Evolutionary conservation across 2,329 filamentous ascomycete species (phyloP), one percentile per base, ranked within the genome.

Genomic region (Byssochlamys sp.): DNA sequence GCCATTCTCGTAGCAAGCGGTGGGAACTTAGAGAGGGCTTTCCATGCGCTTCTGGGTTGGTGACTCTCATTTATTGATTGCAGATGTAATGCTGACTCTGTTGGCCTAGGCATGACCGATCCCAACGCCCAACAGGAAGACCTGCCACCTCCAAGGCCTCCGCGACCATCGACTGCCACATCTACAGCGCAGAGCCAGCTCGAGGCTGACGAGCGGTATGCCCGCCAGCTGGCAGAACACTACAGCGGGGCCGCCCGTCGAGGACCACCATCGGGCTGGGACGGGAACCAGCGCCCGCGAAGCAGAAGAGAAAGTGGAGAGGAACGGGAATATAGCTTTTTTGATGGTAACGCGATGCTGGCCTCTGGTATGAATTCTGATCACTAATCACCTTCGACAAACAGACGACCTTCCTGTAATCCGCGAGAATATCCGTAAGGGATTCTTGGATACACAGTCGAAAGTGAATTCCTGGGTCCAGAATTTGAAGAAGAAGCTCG

Each of bases 401-500:
- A 31, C 62, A 85, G 94, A 99, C 67, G 94, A 99, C 65, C 82
- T 99, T 12, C 92, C 94, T 1, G 85, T 92, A 54, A 96, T 99
- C 69, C 87, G 86, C 63, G 90, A 96, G 70, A 96, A 95, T 68
- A 83, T 99, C 65, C 88, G 87, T 70, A 95, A 97, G 76, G 94
- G 94, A 3, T 99, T 99, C 75, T 69, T 91, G 57, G 91, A 99
- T 69, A 97, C 94, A 1, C 94, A 97, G 76, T 86, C 84, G 57
- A 95, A 89, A 69, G 89, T 99, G 66, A 97, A 95, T 76, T 83
- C 84, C 54, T 97, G 92, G 91, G 90, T 99, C 66, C 88, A 84
- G 54, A 91, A 85, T 61, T 79, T 99, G 70, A 94, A 90, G 77
- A 97, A 97, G 82, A 90, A 87, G 73, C 83, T 99, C 33, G 91